Evolutionary conservation across 1,284 basidiomycete genomes (phyloP).

Genomic region (Leccinum huronense): DNA sequence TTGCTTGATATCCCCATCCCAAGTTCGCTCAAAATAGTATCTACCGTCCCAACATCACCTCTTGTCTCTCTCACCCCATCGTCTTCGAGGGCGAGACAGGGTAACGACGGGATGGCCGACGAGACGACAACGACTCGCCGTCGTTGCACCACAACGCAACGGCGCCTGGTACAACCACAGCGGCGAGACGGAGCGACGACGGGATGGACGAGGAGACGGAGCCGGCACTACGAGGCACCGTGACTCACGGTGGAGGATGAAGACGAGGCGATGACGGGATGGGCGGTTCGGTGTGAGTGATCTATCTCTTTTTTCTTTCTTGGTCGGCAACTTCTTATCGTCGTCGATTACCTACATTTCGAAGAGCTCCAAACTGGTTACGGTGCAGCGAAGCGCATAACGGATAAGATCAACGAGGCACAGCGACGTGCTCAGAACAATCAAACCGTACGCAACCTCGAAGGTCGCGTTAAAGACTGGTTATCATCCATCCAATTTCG

Average conservation of each 20-base stretch:
- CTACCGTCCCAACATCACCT: conserved; percentile 66
- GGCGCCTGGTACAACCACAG: too few relatives aligned
- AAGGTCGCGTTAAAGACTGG: conserved; percentile 94
- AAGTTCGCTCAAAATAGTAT: conserved; percentile 52
- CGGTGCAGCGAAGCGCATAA: conserved; percentile 87
- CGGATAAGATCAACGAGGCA: conserved; percentile 96
- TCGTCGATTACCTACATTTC: conserved; percentile 64
- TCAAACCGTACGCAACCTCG: conserved; percentile 87
- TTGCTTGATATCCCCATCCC: conserved; percentile 30
- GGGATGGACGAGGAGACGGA: too few relatives aligned
- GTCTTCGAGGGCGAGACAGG: conserved; percentile 52
- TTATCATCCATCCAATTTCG: conserved; percentile 74
- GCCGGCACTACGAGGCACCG: too few relatives aligned
- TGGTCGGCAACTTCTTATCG: not conserved
- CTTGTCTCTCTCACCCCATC: conserved; percentile 80
- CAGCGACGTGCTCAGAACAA: conserved; percentile 85
- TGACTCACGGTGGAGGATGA: too few relatives aligned
- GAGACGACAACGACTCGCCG: too few relatives aligned
- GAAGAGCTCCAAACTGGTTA: conserved; percentile 84
- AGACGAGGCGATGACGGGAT: too few relatives aligned
- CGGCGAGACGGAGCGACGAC: too few relatives aligned
- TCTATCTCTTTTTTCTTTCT: conserved; percentile 27
- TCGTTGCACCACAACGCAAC: too few relatives aligned
- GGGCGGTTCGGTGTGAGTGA: conserved; percentile 50
- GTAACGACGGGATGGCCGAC: too few relatives aligned